Conservation (phyloP, 2,329 filamentous ascomycete species). For the Ophiobolus disseminans region DNA sequence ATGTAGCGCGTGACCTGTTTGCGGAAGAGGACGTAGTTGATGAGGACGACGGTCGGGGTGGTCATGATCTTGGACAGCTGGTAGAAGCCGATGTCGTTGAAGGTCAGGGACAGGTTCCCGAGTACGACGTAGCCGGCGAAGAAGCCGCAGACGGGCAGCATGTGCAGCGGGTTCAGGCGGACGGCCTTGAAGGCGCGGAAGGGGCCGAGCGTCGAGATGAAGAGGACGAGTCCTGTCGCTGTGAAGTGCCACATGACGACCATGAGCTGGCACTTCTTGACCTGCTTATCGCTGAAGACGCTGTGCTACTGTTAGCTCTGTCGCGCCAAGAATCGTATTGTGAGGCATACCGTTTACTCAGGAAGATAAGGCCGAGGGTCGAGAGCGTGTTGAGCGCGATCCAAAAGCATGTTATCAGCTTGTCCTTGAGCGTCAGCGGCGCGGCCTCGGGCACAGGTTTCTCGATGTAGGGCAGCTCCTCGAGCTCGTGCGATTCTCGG, state of each 20-base stretch:
- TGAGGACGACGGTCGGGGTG: conserved; percentile 55
- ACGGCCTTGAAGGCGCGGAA: conserved; percentile 56
- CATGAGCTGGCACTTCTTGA: conserved; percentile 55
- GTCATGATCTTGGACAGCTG: conserved; percentile 59
- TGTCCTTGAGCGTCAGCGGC: conserved; percentile 43
- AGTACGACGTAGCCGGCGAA: conserved; percentile 57
- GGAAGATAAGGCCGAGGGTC: conserved; percentile 53
- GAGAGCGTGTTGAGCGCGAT: conserved; percentile 54
- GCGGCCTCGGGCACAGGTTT: conserved; percentile 30
- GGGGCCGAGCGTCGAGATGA: conserved; percentile 50
- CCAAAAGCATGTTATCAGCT: conserved; percentile 49
- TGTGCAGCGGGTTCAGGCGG: conserved; percentile 52
- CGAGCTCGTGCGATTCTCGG: conserved; percentile 41
- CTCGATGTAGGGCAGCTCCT: conserved; percentile 46
- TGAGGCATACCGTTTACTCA: conserved; percentile 53
- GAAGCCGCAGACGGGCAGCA: conserved; percentile 56
- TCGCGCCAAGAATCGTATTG: neutral
- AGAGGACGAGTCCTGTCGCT: conserved; percentile 54
- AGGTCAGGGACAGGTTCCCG: conserved; percentile 55
- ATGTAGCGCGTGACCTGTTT: conserved; percentile 53
- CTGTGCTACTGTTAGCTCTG: conserved; percentile 41
- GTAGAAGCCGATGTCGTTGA: conserved; percentile 58
- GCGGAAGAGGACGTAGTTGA: conserved; percentile 54
- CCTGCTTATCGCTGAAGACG: conserved; percentile 54
- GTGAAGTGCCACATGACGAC: conserved; percentile 59